Evolutionary conservation across 2,329 filamentous ascomycete genomes (phyloP), one percentile per base, ranked within the genome.

Genomic region (Rutstroemia sp.): DNA sequence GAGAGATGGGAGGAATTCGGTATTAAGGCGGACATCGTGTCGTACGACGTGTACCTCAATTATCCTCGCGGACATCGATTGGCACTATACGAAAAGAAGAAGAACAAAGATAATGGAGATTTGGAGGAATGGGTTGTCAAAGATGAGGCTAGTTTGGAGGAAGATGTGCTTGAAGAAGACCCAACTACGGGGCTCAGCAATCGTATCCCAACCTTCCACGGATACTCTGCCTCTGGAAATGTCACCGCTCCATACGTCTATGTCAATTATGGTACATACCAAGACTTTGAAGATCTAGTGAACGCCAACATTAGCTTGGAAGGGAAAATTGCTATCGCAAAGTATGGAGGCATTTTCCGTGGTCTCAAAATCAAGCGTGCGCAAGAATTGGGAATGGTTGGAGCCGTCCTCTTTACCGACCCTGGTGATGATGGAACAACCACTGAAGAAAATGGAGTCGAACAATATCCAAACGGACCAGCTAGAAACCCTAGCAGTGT

Each of bases 311-410:
- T 96, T 57, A 84, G 80, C 57, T 74, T 97, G 42, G 71, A 85
- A 63, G 92, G 91, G 49, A 95, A 95, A 72, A 92, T 97, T 63
- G 91, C 89, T 1, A 75, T 97, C 59, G 86, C 82, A 45, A 91
- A 88, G 67, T 96, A 97, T 69, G 92, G 92, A 16, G 79, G 81
- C 47, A 85, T 92, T 59, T 96, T 96, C 76, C 82, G 92, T 54
- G 92, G 92, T 0, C 78, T 97, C 61, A 97, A 96, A 72, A 83
- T 96, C 56, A 96, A 95, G 77, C 83, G 91, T 51, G 92, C 92
- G 1, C 88, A 95, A 71, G 90, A 96, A 65, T 77, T 95, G 18
- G 92, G 92, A 38, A 92, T 94, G 82, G 76, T 94, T 46, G 92
- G 91, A n/a, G 79, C 82, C 12, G 75, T 96, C 49, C 81, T 96